Conservation (phyloP, 2,329 filamentous ascomycete species). For the Waltergamsia citrina region DNA sequence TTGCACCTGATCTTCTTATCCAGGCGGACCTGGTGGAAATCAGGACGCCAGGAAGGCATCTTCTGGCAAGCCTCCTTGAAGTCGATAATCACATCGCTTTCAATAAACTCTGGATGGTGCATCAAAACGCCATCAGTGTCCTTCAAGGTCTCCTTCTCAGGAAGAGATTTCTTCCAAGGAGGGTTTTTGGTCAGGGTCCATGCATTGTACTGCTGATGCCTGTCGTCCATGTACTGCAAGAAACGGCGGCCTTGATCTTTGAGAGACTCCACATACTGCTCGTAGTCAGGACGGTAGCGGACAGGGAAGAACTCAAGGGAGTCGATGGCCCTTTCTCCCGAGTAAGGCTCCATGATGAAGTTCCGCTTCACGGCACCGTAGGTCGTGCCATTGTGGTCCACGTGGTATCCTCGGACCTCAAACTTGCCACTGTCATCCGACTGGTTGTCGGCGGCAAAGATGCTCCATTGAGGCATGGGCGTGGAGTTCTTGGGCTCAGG, state of each 20-base stretch:
- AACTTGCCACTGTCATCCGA: conserved; percentile 18
- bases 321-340: conserved; percentile 25
- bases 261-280: conserved; percentile 21
- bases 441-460: conserved; percentile 23
- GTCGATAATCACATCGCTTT: conserved; percentile 32
- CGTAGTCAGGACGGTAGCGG: conserved; percentile 23
- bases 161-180: conserved; percentile 12
- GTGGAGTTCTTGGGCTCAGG: conserved; percentile 19
- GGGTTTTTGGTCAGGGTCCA: conserved; percentile 31
- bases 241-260: conserved; percentile 22
- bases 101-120: conserved; percentile 28
- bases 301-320: conserved; percentile 27
- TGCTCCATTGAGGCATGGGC: conserved; percentile 20
- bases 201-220: conserved; percentile 28
- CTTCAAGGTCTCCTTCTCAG: conserved; percentile 21
- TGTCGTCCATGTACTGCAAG: conserved; percentile 20
- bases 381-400: conserved; percentile 28
- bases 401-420: conserved; percentile 27
- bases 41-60: conserved; percentile 25
- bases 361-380: conserved; percentile 26
- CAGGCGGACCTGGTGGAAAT: conserved; percentile 17
- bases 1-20: conserved; percentile 20
- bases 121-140: conserved; percentile 19
- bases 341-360: conserved; percentile 25
- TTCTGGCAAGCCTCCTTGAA: conserved; percentile 28